Percentiles rank a stretch among this genome's conserved stretches.
Evolutionary conservation across 1,139 yeast genomes (phyloP).

Genomic region (Debaryomycetaceae sp.): DNA sequence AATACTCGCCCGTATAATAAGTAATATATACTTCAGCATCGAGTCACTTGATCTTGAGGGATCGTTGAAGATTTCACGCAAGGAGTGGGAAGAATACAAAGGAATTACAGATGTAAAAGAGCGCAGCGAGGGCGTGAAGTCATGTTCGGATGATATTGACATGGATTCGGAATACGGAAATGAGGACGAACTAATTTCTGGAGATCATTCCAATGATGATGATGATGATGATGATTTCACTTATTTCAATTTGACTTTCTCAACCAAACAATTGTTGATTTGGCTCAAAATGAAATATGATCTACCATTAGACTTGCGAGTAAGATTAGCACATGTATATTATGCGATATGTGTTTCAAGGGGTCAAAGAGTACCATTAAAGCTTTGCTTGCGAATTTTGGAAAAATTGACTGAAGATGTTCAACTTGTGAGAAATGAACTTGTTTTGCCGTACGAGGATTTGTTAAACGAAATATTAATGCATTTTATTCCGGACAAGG

Average conservation of each 20-base stretch:
- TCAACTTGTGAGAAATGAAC: constrained; percentile 38
- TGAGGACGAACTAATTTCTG: constrained; percentile 4
- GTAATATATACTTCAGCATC: constrained; percentile 76
- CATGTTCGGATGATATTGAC: constrained; percentile 42
- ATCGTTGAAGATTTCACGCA: constrained; percentile 61
- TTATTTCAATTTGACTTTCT: constrained; percentile 37
- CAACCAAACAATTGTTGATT: constrained; percentile 85
- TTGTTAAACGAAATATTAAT: constrained; percentile 37
- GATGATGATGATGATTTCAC: constrained; percentile 17
- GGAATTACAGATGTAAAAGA: constrained; percentile 35
- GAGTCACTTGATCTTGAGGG: constrained; percentile 77
- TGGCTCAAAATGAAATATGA: constrained; percentile 81
- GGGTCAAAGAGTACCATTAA: constrained; percentile 66
- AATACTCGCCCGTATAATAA: constrained; percentile 74
- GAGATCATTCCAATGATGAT: constrained; percentile 17
- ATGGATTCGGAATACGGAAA: constrained; percentile 5
- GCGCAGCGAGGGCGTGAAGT: constrained; percentile 53
- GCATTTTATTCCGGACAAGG: constrained; percentile 32
- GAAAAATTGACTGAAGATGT: constrained; percentile 54
- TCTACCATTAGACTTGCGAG: constrained; percentile 66
- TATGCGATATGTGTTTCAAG: constrained; percentile 71
- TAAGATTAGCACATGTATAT: constrained; percentile 65
- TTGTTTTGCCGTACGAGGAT: constrained; percentile 52
- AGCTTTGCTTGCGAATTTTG: constrained; percentile 64
- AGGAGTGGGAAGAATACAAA: constrained; percentile 47